Conservation (phyloP, 768 basidiomycete species). For the Filobasidium wieringae region DNA sequence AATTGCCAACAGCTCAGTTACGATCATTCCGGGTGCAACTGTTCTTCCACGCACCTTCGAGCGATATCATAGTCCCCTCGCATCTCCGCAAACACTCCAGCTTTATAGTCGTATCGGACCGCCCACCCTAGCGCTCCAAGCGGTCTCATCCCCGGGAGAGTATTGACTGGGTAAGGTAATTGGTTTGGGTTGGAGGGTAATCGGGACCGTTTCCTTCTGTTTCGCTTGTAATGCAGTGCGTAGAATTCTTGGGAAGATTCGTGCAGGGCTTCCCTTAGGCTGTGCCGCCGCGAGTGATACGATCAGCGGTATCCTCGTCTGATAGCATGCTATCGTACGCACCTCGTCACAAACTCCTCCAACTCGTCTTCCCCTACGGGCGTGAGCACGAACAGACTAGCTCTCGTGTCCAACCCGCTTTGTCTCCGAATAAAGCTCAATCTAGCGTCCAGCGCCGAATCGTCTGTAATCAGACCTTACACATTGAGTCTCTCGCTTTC, state of each 20-base stretch:
- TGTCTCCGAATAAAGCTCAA: conserved; percentile 77
- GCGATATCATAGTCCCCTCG: conserved; percentile 84
- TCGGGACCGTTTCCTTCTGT: conserved; percentile 74
- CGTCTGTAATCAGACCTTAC: conserved; percentile 48
- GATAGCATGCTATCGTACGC: not conserved
- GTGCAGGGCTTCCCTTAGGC: conserved; percentile 76
- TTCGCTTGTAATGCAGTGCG: conserved; percentile 79
- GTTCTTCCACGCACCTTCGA: conserved; percentile 54
- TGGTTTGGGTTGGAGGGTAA: conserved; percentile 45
- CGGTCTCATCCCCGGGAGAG: conserved; percentile 42
- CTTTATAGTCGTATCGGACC: conserved; percentile 93
- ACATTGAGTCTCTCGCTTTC: not conserved
- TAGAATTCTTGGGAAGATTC: conserved; percentile 90
- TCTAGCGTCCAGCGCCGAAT: conserved; percentile 67
- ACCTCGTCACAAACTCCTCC: conserved; percentile 79
- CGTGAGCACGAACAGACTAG: conserved; percentile 85
- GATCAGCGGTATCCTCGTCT: not conserved
- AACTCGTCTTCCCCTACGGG: conserved; percentile 80
- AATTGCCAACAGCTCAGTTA: not conserved
- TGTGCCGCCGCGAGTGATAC: conserved; percentile 34
- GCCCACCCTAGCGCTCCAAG: conserved; percentile 84
- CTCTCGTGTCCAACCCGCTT: conserved; percentile 78
- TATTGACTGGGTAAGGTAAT: conserved; percentile 9
- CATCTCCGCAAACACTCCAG: conserved; percentile 93
- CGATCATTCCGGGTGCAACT: not conserved